Base-by-base conservation (phyloP, 1,284 basidiomycete species). In the Clitocybe nebularis region DNA sequence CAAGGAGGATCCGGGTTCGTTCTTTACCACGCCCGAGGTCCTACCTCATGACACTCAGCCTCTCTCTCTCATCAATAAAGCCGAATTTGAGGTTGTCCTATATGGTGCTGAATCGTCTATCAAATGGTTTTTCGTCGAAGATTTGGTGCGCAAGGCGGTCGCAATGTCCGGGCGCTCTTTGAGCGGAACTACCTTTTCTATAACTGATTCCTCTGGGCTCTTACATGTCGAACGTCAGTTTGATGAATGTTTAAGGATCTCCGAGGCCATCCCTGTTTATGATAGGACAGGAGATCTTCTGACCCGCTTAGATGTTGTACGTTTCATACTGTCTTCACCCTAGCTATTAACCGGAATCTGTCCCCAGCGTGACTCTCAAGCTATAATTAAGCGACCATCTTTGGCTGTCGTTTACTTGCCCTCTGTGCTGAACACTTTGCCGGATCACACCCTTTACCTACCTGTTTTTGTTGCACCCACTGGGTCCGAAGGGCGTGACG, bases 401-500 rank as follows among this genome's bases (percentile, higher is more conserved):
- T 64, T 87, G 49, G 84, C 79, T 22, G 65, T 87, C 47, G 62
- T 86, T 37, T 83, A 77, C 60, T 60, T 84, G 34, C 84, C 84
- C 35, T 69, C 68, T 43, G 54, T 61, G 33, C 58, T 72, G 33
- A 54, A 64, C 13, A 53, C 51, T 38, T 58, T 83, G 11, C 67
- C 70, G 19, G 66, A 70, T 41, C 81, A 83, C 55, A 72, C 74
- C 25, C 60, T 74, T 13, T 81, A 79, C 57, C 69, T 86, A 41
- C 84, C 83, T 3, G 68, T 85, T 30, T 51, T 79, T 44, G 57
- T 70, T 45, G 64, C 71, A 7, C 39, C 54, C 25, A 35, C 46
- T 16, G 49, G 57, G 5, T 33, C 38, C 20, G 47, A 62, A 7
- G 55, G 56, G 9, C 47, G 60, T 11, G 56, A 65, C 28, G 60